A percentile compares a stretch with the other conserved stretches of the same genome.
These are phyloP conservation scores for Colletotrichum chlorophyti DNA, from an alignment of 2,329 filamentous ascomycete genomes.

Conservation along the genomic window DNA sequence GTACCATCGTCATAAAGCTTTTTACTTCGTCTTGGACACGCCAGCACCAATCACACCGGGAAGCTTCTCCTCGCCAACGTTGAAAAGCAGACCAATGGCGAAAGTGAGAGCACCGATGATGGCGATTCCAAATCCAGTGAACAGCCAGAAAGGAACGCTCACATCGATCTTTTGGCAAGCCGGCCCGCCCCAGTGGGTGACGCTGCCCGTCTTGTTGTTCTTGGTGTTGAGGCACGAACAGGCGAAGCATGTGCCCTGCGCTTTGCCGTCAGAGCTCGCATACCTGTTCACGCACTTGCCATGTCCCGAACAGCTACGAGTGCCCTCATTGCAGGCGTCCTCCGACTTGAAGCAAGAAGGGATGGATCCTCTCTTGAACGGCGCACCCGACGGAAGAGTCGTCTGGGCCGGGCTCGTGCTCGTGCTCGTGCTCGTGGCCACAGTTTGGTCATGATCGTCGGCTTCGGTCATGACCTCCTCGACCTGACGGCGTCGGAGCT, in stretches of 20 bases:
- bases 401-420: constrained; percentile 37
- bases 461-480: constrained; percentile 52
- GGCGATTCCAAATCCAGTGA: constrained; percentile 75
- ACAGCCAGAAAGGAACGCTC: constrained; percentile 87
- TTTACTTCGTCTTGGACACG: constrained; percentile 75
- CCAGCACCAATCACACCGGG: constrained; percentile 97
- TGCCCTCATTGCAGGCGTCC: constrained; percentile 72
- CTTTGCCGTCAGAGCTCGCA: constrained; percentile 46
- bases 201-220: constrained; percentile 61
- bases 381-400: constrained; percentile 44
- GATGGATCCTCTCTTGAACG: constrained; percentile 53
- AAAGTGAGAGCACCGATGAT: constrained; percentile 73
- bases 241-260: constrained; percentile 69
- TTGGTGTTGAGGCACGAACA: constrained; percentile 76
- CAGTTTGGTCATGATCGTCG: constrained; percentile 32
- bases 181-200: constrained; percentile 80
- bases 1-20: neutral
- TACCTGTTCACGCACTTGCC: constrained; percentile 78
- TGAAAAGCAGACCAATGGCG: constrained; percentile 80
- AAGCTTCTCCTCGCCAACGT: constrained; percentile 84
- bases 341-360: constrained; percentile 78
- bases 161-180: constrained; percentile 93
- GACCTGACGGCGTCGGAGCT: constrained; percentile 55
- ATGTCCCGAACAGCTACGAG: constrained; percentile 82
- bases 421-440: constrained; percentile 23